Evolutionary conservation across 2,329 filamentous ascomycete species (phyloP), one percentile per base, ranked within the genome.

Genomic region (Fusarium penzigii): DNA sequence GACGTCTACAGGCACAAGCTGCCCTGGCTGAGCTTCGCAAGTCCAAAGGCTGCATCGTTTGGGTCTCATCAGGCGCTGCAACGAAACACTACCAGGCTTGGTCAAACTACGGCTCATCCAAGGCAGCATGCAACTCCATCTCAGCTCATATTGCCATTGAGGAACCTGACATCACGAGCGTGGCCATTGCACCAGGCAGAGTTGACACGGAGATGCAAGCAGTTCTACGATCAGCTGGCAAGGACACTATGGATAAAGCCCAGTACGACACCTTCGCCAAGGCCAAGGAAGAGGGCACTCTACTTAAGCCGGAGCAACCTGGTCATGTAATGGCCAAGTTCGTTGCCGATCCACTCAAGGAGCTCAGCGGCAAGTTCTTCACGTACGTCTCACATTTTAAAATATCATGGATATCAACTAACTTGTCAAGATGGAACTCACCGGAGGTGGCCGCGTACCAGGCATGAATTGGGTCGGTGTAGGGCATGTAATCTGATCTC

Each of bases 191-290:
- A 5, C 92, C 92, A 0, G 92, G 92, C 3, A 84, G 89, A 42
- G 88, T 95, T 8, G 89, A 96, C 66, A 97, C 92, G 0, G 87
- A 87, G 46, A 97, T 97, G 92, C 92, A 96, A 70, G 80, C 80
- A n/a, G 82, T 88, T 51, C 82, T 99, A 51, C 79, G 94, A 46
- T 86, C 92, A 43, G 68, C 73, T 4, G 81, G 78, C 41, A 70
- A 72, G 38, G 66, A 68, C 2, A 70, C 69, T 48, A 85, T 85
- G 82, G 65, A 76, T 45, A 68, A 76, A 48, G 68, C 73, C 7
- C 81, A 85, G 52, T 88, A 94, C 69, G 77, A 80, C 8, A 77
- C 74, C 29, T 97, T 97, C 64, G 77, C 83, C 12, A 77, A 82
- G 1, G 79, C 89, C 14, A 87, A 92, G 67, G 80, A 85, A 58